These are phyloP conservation scores for Pichia membranifaciens DNA, from an alignment of 805 yeast species.

Conservation along the genomic window DNA sequence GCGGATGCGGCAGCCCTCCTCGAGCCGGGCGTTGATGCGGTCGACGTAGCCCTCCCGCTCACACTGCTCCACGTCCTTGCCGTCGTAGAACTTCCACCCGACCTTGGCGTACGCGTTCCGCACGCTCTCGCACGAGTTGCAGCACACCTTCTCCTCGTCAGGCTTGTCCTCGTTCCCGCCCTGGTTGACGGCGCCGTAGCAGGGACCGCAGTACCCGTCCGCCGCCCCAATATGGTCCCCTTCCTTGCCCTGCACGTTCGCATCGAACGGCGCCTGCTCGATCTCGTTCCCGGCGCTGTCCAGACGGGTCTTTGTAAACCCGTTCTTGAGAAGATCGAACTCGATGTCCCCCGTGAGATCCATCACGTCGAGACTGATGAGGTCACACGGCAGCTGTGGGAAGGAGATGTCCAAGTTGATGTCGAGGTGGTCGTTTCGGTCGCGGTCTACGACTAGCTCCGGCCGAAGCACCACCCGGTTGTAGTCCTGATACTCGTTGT, in stretches of 20 bases:
- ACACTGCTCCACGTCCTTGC: conserved; percentile 82
- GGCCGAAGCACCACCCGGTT: conserved; percentile 64
- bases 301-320: conserved; percentile 66
- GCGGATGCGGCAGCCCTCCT: conserved; percentile 83
- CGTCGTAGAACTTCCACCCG: conserved; percentile 90
- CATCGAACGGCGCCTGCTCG: conserved; percentile 33
- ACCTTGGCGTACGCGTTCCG: conserved; percentile 67
- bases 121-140: conserved; percentile 82
- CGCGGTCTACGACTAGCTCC: conserved; percentile 84
- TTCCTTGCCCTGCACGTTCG: conserved; percentile 32
- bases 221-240: conserved; percentile 13
- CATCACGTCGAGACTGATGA: conserved; percentile 76
- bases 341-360: conserved; percentile 85
- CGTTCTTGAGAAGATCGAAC: conserved; percentile 61
- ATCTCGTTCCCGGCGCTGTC: conserved; percentile 46
- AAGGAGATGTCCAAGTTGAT: conserved; percentile 79
- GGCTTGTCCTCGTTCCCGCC: conserved; percentile 34
- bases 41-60: conserved; percentile 79
- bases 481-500: conserved; percentile 75
- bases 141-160: conserved; percentile 51
- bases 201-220: conserved; percentile 72
- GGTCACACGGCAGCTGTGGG: conserved; percentile 80
- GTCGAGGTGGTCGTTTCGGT: conserved; percentile 65
- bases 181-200: conserved; percentile 80
- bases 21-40: conserved; percentile 49